These are phyloP conservation scores for Gnetum montanum DNA, from an alignment of 75 land plant species.

Conservation along the genomic window DNA sequence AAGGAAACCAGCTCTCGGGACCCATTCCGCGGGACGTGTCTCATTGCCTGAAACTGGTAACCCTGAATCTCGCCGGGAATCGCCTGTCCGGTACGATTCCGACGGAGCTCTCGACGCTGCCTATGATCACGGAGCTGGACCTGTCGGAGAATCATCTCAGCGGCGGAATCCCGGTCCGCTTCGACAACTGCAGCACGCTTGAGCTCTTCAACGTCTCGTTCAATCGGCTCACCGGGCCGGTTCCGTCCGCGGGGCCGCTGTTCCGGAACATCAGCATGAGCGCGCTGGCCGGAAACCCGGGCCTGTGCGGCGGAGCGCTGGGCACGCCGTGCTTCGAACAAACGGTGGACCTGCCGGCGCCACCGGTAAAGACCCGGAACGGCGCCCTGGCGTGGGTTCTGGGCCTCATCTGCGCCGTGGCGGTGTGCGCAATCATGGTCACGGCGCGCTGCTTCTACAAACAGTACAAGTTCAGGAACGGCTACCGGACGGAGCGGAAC, in stretches of 20 bases:
- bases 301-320: constrained; percentile 61
- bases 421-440: constrained; percentile 30
- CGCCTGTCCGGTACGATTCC: constrained; percentile 62
- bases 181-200: constrained; percentile 48
- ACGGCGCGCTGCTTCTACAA: constrained; percentile 35
- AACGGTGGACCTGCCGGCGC: neutral
- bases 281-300: constrained; percentile 60
- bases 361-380: constrained; percentile 16
- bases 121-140: constrained; percentile 49
- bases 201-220: constrained; percentile 67
- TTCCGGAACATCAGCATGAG: constrained; percentile 21
- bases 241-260: constrained; percentile 37
- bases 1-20: constrained; percentile 43
- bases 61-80: constrained; percentile 37
- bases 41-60: constrained; percentile 42
- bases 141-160: constrained; percentile 45
- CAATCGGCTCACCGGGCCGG: constrained; percentile 51
- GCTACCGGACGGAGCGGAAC: constrained; percentile 7
- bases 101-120: constrained; percentile 53
- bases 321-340: constrained; percentile 17
- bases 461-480: constrained; percentile 12
- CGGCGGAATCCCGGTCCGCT: constrained; percentile 50
- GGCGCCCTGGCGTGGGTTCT: constrained; percentile 53
- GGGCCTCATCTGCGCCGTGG: constrained; percentile 41
- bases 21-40: constrained; percentile 44